phyloP scores from a whole-genome alignment of 345 rosid genomes.

The Anastatica hierochuntica region DNA sequence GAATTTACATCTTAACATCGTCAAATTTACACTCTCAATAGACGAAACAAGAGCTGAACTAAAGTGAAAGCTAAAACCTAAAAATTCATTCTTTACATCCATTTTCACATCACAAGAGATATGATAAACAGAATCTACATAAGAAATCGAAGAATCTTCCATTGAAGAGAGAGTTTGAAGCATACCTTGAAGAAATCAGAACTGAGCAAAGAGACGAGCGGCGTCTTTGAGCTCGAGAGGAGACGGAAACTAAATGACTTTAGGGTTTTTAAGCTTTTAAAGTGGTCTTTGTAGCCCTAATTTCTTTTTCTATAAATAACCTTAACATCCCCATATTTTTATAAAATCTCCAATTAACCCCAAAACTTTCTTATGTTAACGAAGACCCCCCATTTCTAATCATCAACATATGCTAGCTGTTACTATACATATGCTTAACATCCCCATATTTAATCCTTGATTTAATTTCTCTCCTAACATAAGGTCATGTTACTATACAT shows the following conservation, averaged over 20 bases:
- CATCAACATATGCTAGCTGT: background rate
- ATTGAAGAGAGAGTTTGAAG: background rate
- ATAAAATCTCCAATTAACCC: background rate
- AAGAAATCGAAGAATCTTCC: background rate
- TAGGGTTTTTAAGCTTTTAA: slow-evolving; percentile 18
- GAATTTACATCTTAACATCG: background rate
- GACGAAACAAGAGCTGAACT: background rate
- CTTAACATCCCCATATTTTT: background rate
- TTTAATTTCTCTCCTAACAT: no score
- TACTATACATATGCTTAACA: no score
- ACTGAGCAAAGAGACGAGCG: slow-evolving; percentile 18
- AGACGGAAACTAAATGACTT: background rate
- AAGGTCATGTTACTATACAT: no score
- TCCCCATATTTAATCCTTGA: background rate
- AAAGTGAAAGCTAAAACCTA: background rate
- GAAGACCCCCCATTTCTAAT: background rate
- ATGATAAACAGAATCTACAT: background rate
- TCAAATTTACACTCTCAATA: background rate
- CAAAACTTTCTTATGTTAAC: background rate
- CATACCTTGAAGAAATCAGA: slow-evolving; percentile 15
- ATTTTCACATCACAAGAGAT: background rate
- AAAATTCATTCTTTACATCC: background rate
- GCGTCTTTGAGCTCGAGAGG: slow-evolving; percentile 13
- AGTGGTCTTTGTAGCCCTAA: slow-evolving; percentile 8
- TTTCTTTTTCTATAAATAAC: background rate